phyloP scores from a whole-genome alignment of 306 rosid species.

The Corylus avellana region DNA sequence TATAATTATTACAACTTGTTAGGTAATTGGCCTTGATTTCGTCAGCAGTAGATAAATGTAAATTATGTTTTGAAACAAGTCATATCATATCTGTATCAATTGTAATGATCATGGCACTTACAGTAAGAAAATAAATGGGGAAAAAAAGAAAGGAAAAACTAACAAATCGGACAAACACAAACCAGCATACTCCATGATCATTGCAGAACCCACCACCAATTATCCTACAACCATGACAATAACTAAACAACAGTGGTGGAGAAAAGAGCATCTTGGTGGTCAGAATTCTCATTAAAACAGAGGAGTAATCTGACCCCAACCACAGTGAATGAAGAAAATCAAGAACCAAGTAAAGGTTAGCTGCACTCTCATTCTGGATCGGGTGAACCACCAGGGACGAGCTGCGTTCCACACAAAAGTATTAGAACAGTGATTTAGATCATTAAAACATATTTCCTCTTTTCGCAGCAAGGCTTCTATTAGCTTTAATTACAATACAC shows the following conservation, averaged over 20 bases:
- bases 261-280: constrained; percentile 22
- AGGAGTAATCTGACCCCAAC: constrained; percentile 34
- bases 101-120: background rate
- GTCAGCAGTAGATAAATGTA: background rate
- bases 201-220: background rate
- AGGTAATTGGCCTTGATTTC: background rate
- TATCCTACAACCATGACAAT: constrained; percentile 34
- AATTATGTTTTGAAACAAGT: background rate
- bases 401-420: constrained; percentile 44
- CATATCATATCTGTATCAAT: background rate
- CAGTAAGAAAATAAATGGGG: background rate
- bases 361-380: constrained; percentile 58
- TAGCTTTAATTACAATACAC: constrained; percentile 14
- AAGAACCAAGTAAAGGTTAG: constrained; percentile 15
- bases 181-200: background rate
- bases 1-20: too few species aligned
- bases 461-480: background rate
- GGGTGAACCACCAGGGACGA: constrained; percentile 88
- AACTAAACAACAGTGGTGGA: constrained; percentile 13
- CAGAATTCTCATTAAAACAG: constrained; percentile 38
- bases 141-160: background rate
- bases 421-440: constrained; percentile 6
- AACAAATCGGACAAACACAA: background rate
- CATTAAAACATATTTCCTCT: background rate
- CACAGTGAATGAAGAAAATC: constrained; percentile 13